Conservation (phyloP, 139 green algal species). For the Raphidocelis subcapitata region DNA sequence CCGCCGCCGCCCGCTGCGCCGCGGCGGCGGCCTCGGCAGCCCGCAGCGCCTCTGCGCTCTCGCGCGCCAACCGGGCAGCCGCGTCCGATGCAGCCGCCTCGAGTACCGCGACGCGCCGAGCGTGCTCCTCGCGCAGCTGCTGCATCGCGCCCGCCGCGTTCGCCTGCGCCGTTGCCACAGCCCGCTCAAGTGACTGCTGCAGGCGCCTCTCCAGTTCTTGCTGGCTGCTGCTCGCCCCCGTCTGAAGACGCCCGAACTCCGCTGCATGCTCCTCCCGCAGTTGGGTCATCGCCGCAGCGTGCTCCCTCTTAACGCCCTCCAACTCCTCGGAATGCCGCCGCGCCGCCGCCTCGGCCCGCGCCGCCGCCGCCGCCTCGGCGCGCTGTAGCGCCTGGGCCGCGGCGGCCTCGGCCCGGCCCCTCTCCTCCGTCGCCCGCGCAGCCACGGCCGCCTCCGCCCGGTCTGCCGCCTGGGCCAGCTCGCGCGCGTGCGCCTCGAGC, state of each 20-base stretch:
- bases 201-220: slow-evolving; percentile 5
- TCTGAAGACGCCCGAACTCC: background rate
- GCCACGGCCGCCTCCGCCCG: slow-evolving; percentile 13
- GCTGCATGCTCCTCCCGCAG: slow-evolving; percentile 3
- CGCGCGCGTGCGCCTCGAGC: background rate
- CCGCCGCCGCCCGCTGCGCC: background rate
- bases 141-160: background rate
- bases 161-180: background rate
- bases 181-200: background rate
- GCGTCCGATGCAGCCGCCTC: background rate
- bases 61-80: background rate
- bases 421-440: slow-evolving; percentile 3
- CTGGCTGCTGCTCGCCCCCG: background rate
- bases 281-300: slow-evolving; percentile 4
- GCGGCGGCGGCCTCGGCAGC: background rate
- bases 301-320: background rate
- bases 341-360: slow-evolving; percentile 3
- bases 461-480: background rate
- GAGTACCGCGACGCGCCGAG: background rate
- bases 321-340: slow-evolving; percentile 6
- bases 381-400: slow-evolving; percentile 3
- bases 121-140: slow-evolving; percentile 13
- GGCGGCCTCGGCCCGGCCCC: background rate
- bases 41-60: background rate
- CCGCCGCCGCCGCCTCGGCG: background rate